Conservation (phyloP, 2,329 filamentous ascomycete genomes). For the Plenodomus tracheiphilus region DNA sequence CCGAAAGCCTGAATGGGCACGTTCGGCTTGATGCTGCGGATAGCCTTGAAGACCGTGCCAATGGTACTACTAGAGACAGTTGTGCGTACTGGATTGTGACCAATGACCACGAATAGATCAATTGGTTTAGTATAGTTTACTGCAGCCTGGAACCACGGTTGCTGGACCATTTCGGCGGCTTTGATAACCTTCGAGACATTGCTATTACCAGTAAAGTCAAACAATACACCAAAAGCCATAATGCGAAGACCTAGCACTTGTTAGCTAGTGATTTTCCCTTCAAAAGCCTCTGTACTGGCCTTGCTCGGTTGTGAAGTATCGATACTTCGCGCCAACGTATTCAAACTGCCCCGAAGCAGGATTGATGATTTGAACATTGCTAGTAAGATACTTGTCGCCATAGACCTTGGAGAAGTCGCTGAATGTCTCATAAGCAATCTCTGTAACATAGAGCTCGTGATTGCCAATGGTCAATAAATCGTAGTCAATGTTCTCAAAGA, state of each 20-base stretch:
- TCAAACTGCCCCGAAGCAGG: constrained; percentile 49
- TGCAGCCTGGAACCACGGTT: constrained; percentile 64
- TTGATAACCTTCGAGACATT: constrained; percentile 65
- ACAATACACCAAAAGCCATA: constrained; percentile 58
- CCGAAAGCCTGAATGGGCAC: constrained; percentile 68
- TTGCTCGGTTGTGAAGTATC: constrained; percentile 55
- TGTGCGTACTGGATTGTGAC: constrained; percentile 63
- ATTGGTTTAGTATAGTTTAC: constrained; percentile 59
- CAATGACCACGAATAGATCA: constrained; percentile 66
- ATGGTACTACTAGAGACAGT: constrained; percentile 51
- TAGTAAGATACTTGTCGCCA: constrained; percentile 57
- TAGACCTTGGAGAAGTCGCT: constrained; percentile 62
- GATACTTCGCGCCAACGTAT: constrained; percentile 52
- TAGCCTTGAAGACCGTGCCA: constrained; percentile 59
- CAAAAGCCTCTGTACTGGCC: constrained; percentile 24
- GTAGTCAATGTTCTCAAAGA: constrained; percentile 58
- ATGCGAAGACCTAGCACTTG: constrained; percentile 47
- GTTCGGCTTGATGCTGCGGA: constrained; percentile 59
- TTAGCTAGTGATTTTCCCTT: not conserved
- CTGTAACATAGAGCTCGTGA: constrained; percentile 67
- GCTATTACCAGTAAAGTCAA: constrained; percentile 59
- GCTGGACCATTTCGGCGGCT: constrained; percentile 55
- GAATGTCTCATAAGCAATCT: constrained; percentile 65
- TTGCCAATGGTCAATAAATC: constrained; percentile 62
- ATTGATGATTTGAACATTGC: constrained; percentile 57